Evolutionary conservation across 2,329 filamentous ascomycete species (phyloP).

Genomic region (Venturia asperata): DNA sequence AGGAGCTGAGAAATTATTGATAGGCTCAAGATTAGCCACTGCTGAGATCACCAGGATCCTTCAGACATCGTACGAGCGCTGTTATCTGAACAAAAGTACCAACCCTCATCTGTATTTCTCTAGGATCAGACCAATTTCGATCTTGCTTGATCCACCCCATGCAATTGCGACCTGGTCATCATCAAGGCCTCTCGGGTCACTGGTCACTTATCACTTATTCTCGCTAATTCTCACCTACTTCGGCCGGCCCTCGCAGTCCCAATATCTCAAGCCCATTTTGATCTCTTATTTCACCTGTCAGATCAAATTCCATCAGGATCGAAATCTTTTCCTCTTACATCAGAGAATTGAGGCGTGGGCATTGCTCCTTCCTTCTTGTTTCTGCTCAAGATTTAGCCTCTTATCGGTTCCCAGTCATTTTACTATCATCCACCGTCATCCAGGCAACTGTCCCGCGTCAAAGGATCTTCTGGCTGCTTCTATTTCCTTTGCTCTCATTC

Average conservation of each 20-base stretch:
- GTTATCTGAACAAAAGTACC: too few relatives aligned
- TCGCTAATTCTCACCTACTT: background rate
- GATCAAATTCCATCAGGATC: too few relatives aligned
- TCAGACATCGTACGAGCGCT: too few relatives aligned
- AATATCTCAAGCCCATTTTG: too few relatives aligned
- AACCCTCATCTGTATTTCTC: too few relatives aligned
- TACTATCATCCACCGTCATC: background rate
- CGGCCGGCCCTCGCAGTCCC: background rate
- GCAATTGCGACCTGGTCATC: background rate
- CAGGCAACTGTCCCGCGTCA: background rate
- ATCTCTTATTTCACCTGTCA: too few relatives aligned
- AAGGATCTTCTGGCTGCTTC: background rate
- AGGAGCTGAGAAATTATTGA: too few relatives aligned
- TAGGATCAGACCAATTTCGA: too few relatives aligned
- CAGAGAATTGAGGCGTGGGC: background rate
- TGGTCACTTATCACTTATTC: background rate
- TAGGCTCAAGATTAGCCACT: too few relatives aligned
- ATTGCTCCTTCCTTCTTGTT: background rate
- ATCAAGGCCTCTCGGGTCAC: background rate
- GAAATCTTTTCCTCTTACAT: background rate
- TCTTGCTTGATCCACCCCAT: too few relatives aligned
- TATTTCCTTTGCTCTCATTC: background rate
- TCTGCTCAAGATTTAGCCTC: background rate
- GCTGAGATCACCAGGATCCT: background rate
- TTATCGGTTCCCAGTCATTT: background rate